Base-by-base conservation (phyloP, 768 basidiomycete species). In the Trametes elegans region DNA sequence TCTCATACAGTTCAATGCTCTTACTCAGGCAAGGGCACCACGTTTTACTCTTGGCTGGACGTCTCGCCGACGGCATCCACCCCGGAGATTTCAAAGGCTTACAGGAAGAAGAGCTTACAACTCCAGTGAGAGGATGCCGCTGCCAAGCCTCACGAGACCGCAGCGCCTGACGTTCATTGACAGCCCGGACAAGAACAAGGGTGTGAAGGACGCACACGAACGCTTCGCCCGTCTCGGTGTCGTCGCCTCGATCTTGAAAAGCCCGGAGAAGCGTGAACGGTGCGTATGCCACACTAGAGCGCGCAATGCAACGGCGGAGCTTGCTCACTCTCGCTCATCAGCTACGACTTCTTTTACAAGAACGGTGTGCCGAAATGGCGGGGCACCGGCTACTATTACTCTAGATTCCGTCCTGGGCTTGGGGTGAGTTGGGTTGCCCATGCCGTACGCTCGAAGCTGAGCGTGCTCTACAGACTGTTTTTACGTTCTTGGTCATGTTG, bases 361-460 rank as follows among this genome's bases (percentile, higher is more conserved):
- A 98, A 98, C 59, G 96, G 96, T 19, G 93, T 99, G 3, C 96
- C 96, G 0, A 90, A 81, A 68, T 99, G 96, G 96, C 80, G 95
- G 60, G 96, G 94, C 14, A 93, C 91, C 28, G 91, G 93, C 39
- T 98, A 98, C 72, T 98, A 98, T 71, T 99, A 98, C 71, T 84
- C 91, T 27, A 85, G 97, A 48, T 99, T 90, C 79, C 81, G 96
- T 27, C 96, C 96, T n/a, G 93, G 94, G 23, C 77, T 98, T 57
- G 83, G 83, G 56, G 89, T 89, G 63, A 59, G 82, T 68, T n/a
- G 3, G n/a, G 49, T 40, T 29, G 19, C n/a, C 31, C 28, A 16
- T 27, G 19, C 34, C 24, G 10, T 16, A 8, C 43, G n/a, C 38
- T 34, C n/a, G 6, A 43, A 36, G 43, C 57, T 59, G 46, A 54